Percentiles rank a stretch among this genome's conserved stretches.
phyloP scores from a whole-genome alignment of 352 stramenopile genomes.

The Globisporangium splendens region DNA sequence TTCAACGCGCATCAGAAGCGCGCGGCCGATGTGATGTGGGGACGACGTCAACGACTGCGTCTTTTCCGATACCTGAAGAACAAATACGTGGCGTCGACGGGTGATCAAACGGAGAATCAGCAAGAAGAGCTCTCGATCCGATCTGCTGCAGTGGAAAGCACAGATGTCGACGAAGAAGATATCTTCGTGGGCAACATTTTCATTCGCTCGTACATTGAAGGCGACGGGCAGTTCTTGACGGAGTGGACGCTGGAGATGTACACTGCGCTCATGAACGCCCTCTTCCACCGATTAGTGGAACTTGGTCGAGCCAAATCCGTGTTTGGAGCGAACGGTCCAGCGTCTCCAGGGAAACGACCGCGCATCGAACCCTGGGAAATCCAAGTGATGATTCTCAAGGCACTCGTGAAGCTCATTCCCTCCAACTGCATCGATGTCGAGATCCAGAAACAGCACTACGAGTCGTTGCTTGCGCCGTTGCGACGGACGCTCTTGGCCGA shows the following conservation, averaged over 20 bases:
- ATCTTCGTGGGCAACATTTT: conserved; percentile 83
- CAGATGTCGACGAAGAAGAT: conserved; percentile 42
- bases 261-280: conserved; percentile 49
- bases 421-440: conserved; percentile 47
- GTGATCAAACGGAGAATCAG: conserved; percentile 21
- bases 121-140: conserved; percentile 18
- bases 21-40: conserved; percentile 78
- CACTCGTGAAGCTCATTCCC: conserved; percentile 57
- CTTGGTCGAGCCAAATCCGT: conserved; percentile 52
- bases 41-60: conserved; percentile 41
- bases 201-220: conserved; percentile 75
- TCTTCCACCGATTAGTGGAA: conserved; percentile 54
- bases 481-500: conserved; percentile 64
- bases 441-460: conserved; percentile 54
- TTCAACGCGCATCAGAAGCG: conserved; percentile 74
- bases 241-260: conserved; percentile 77
- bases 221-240: conserved; percentile 72
- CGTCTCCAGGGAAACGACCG: conserved; percentile 9
- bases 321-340: conserved; percentile 26
- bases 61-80: conserved; percentile 64
- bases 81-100: conserved; percentile 43
- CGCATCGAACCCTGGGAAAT: conserved; percentile 61
- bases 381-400: conserved; percentile 78
- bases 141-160: conserved; percentile 11
- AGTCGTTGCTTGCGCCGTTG: conserved; percentile 58